Conservation (phyloP, 805 yeast genomes). For the Candida insectorum region DNA sequence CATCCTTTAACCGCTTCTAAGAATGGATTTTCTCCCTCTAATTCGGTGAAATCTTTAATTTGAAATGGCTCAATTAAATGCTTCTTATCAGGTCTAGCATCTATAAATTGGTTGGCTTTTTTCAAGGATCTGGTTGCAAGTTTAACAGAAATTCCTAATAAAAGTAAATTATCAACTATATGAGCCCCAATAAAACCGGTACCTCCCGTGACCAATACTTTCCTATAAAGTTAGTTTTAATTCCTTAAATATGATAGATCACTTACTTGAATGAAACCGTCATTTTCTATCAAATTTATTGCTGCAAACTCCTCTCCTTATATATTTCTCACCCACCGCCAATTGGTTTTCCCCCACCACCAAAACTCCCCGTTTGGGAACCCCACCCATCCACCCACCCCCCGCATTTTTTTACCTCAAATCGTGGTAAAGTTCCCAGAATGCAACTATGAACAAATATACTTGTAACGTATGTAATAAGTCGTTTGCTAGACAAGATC, state of each 20-base stretch:
- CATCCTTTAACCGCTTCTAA: constrained; percentile 13
- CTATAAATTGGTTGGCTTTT: constrained; percentile 15
- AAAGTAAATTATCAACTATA: constrained; percentile 13
- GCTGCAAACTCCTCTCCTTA: no score
- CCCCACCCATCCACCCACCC: constrained; percentile 5
- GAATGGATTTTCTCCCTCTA: constrained; percentile 13
- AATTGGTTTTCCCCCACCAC: no score
- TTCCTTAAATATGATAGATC: no score
- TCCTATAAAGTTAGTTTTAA: constrained; percentile 2
- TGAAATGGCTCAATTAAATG: constrained; percentile 13
- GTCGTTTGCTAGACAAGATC: constrained; percentile 11
- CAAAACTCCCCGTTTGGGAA: no score
- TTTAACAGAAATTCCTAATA: constrained; percentile 10
- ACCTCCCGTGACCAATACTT: constrained; percentile 17
- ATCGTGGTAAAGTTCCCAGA: no score
- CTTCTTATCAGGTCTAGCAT: constrained; percentile 9
- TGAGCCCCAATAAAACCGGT: constrained; percentile 19
- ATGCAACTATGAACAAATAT: no score
- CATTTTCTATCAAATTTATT: no score
- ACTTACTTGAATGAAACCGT: no score
- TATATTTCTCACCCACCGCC: no score
- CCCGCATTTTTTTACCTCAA: no score
- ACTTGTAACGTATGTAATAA: constrained; percentile 8
- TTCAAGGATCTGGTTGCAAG: constrained; percentile 14
- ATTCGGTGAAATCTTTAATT: constrained; percentile 12